phyloP scores from a whole-genome alignment of 2,329 filamentous ascomycete species.

The Fusarium continuum region DNA sequence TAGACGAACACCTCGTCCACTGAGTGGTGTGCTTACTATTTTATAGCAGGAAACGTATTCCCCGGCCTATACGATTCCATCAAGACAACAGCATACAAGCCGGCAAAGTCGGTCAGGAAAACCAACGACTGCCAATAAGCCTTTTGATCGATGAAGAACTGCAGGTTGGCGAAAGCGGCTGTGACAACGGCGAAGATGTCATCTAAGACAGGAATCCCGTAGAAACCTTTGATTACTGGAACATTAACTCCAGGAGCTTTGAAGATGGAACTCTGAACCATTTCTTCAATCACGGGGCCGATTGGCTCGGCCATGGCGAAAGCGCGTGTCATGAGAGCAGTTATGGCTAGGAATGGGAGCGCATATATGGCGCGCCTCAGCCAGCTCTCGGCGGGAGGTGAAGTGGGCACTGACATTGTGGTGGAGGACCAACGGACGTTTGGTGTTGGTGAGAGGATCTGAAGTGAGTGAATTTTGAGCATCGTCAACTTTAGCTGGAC shows the following conservation, averaged over 20 bases:
- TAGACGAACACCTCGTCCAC: not conserved
- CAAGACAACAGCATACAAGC: conserved; percentile 42
- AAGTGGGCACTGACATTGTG: not conserved
- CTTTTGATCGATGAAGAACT: conserved; percentile 31
- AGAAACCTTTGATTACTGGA: conserved; percentile 30
- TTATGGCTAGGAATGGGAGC: conserved; percentile 32
- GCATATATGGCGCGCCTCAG: conserved; percentile 30
- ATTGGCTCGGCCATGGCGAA: conserved; percentile 37
- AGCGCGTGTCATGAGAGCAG: conserved; percentile 32
- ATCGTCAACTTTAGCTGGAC: not conserved
- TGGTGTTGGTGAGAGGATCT: not conserved
- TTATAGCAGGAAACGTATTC: conserved; percentile 28
- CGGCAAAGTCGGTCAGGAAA: conserved; percentile 43
- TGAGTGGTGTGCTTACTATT: conserved; percentile 31
- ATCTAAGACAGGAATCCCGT: conserved; percentile 36
- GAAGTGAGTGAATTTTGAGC: not conserved
- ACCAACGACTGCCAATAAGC: conserved; percentile 44
- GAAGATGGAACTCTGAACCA: conserved; percentile 1
- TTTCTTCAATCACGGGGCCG: conserved; percentile 6
- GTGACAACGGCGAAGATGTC: conserved; percentile 28
- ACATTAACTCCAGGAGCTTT: conserved; percentile 12
- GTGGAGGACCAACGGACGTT: not conserved
- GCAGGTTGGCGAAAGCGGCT: conserved; percentile 38
- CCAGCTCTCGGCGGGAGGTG: not conserved
- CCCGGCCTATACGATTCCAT: conserved; percentile 36